A percentile compares a stretch with the other conserved stretches of the same genome.
Conservation (phyloP, 2,329 filamentous ascomycete species). For the Bipolaris bicolor region DNA sequence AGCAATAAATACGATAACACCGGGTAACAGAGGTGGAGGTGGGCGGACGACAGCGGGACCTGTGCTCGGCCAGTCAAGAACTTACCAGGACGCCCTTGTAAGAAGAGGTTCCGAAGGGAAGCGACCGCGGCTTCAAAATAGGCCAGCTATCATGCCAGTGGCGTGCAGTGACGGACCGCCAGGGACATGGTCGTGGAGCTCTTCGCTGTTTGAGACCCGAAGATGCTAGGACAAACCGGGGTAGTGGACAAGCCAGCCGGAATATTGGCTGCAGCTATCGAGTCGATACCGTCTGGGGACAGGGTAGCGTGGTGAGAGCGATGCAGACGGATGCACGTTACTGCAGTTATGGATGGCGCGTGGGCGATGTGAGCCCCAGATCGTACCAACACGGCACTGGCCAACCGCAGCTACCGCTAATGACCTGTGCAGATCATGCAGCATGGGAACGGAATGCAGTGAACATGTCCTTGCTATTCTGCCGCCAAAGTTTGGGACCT, state of each 20-base stretch:
- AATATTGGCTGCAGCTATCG: conserved; percentile 39
- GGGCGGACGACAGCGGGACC: conserved; percentile 31
- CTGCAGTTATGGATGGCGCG: conserved; percentile 31
- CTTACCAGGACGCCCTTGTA: conserved; percentile 31
- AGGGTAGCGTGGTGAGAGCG: conserved; percentile 39
- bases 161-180: conserved; percentile 37
- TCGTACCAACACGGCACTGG: conserved; percentile 31
- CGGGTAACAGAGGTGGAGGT: conserved; percentile 33
- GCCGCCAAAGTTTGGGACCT: conserved; percentile 40
- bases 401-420: conserved; percentile 40
- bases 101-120: conserved; percentile 27
- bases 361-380: conserved; percentile 33
- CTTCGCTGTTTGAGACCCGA: conserved; percentile 47
- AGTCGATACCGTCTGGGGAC: conserved; percentile 31
- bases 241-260: conserved; percentile 32
- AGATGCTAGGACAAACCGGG: conserved; percentile 31
- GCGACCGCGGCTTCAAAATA: conserved; percentile 28
- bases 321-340: conserved; percentile 36
- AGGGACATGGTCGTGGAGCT: conserved; percentile 46
- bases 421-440: conserved; percentile 47
- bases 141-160: conserved; percentile 30
- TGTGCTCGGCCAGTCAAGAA: conserved; percentile 36
- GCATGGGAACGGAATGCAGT: conserved; percentile 41
- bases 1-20: conserved; percentile 43
- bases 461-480: conserved; percentile 43